Evolutionary conservation across 2,329 filamentous ascomycete species (phyloP).

Genomic region (Apiospora rasikravindrae): DNA sequence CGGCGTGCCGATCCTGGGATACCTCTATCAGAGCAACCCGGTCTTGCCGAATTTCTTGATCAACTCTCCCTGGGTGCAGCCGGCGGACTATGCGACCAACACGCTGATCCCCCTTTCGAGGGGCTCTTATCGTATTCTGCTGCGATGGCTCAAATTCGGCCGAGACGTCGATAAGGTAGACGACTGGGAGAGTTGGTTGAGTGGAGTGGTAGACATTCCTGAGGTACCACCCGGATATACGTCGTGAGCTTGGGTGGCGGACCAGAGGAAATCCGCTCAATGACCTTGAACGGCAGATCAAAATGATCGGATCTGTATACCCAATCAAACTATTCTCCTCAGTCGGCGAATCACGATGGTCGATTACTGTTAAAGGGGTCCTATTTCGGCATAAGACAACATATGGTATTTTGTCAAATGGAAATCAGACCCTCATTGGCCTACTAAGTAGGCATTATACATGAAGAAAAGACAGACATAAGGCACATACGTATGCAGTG

Average conservation of each 20-base stretch:
- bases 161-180: background rate
- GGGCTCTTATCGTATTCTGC: background rate
- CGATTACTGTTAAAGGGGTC: background rate
- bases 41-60: background rate
- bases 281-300: background rate
- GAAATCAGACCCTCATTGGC: background rate
- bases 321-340: background rate
- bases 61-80: background rate
- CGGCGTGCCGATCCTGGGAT: background rate
- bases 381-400: background rate
- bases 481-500: background rate
- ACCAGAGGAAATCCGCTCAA: background rate
- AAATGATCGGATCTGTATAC: background rate
- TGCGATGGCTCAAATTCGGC: background rate
- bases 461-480: background rate
- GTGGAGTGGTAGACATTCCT: background rate
- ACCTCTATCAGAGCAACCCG: background rate
- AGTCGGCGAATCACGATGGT: background rate
- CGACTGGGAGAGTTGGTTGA: conserved; percentile 3
- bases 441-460: background rate
- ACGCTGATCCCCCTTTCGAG: background rate
- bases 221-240: background rate
- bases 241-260: background rate
- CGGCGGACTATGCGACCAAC: background rate
- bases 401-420: background rate